Conservation (phyloP, 345 rosid species). For the Psidium friedrichsthalianum region DNA sequence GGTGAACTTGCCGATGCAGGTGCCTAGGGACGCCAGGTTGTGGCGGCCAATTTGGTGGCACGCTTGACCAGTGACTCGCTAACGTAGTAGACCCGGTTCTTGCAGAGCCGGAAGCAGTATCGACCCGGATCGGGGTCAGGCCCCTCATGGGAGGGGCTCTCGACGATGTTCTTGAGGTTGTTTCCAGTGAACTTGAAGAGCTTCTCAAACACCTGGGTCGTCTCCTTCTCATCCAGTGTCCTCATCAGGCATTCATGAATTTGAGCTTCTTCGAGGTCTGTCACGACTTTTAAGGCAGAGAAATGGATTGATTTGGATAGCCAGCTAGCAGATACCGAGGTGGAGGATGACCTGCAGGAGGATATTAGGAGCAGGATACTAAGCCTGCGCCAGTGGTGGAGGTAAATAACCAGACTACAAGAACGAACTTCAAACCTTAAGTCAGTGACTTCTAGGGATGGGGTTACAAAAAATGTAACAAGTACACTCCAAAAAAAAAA, state of each 20-base stretch:
- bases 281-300: neutral
- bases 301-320: neutral
- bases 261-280: neutral
- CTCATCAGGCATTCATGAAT: slow-evolving; percentile 20
- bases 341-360: neutral
- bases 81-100: slow-evolving; percentile 66
- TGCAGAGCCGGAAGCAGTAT: slow-evolving; percentile 87
- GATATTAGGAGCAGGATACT: neutral
- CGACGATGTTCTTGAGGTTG: slow-evolving; percentile 84
- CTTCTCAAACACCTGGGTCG: slow-evolving; percentile 74
- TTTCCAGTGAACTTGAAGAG: slow-evolving; percentile 70
- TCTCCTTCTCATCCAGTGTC: slow-evolving; percentile 80
- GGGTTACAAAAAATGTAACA: neutral
- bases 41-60: slow-evolving; percentile 60
- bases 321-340: neutral
- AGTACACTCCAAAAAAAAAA: neutral
- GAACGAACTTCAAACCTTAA: neutral
- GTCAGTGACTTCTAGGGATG: neutral
- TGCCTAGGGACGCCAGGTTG: slow-evolving; percentile 56
- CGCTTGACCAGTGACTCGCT: slow-evolving; percentile 76
- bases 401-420: neutral
- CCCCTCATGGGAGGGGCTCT: slow-evolving; percentile 77
- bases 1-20: slow-evolving; percentile 79
- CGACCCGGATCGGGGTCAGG: slow-evolving; percentile 59
- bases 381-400: neutral